Evolutionary conservation across 2,329 filamentous ascomycete species (phyloP), one percentile per base, ranked within the genome.

Genomic region (Colletotrichum higginsianum): DNA sequence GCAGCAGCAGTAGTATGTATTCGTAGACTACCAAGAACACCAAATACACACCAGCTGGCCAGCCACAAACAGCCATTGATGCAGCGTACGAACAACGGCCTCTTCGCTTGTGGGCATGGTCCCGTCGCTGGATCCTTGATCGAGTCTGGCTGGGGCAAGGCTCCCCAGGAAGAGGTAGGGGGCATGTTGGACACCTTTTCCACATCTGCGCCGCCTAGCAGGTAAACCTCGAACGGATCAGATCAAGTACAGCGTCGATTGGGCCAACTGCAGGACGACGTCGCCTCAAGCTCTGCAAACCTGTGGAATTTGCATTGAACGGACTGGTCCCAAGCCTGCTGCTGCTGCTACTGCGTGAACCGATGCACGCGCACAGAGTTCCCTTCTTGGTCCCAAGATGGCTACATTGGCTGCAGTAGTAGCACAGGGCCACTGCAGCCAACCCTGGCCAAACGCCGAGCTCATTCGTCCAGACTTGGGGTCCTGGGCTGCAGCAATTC

Each of bases 111-210:
- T 42, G 46, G 60, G 7, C 11, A 21, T 61, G n/a, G 26, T 35
- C 53, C 46, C 46, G n/a, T 61, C 58, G 16, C 18, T 47, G 49
- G 57, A 57, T 38, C 64, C 64, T 62, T 62, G 46, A 44, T 67
- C 57, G 57, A 47, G 38, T 40, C 57, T 67, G 47, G 50, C 21
- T 46, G 21, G 38, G 40, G 40, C 58, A 63, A 64, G 58, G 46
- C 58, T 72, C 69, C 69, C 69, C n/a, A 47, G 69, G 40, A 23
- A 40, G 46, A 53, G 69, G 58, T 57, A 72, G 46, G 65, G 68
- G 69, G 69, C 52, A 72, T 60, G 46, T 72, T 72, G 69, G 55
- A 60, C 69, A 68, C 58, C 65, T 64, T 60, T 71, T 58, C 57
- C 57, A 62, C 44, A 18, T 38, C 21, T 52, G 68, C 57, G 44